Evolutionary conservation across 208 protist genomes (phyloP).

Genomic region (Wallacemonas sp.): DNA sequence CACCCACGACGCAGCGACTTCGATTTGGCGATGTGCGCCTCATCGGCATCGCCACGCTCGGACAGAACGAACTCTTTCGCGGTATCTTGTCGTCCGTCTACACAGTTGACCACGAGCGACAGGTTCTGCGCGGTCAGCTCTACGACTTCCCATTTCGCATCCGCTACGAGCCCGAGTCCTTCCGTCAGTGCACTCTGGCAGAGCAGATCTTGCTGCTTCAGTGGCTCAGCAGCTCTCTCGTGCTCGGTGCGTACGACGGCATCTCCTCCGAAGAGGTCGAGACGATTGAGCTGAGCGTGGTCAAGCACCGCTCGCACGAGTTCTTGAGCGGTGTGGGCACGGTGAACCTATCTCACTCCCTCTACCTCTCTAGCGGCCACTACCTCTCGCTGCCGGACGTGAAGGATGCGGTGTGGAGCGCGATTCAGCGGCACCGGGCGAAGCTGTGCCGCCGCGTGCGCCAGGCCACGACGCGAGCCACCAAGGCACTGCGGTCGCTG

Average conservation of each 20-base stretch:
- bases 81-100: conserved; percentile 34
- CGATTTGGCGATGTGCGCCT: conserved; percentile 75
- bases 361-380: conserved; percentile 57
- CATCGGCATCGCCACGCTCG: conserved; percentile 58
- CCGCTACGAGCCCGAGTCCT: conserved; percentile 48
- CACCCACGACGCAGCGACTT: conserved; percentile 30
- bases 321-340: conserved; percentile 30
- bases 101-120: conserved; percentile 67
- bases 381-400: conserved; percentile 48
- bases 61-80: conserved; percentile 42
- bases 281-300: conserved; percentile 57
- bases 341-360: conserved; percentile 41
- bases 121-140: conserved; percentile 51
- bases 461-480: conserved; percentile 14
- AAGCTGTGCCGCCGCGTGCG: conserved; percentile 18
- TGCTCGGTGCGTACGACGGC: conserved; percentile 58
- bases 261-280: conserved; percentile 24
- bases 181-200: conserved; percentile 34
- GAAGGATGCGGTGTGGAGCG: conserved; percentile 21
- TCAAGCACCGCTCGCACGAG: conserved; percentile 57
- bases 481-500: conserved; percentile 36
- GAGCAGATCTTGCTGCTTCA: conserved; percentile 65
- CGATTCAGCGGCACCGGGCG: conserved; percentile 26
- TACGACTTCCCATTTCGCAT: conserved; percentile 57
- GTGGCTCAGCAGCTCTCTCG: conserved; percentile 71